Evolutionary conservation across 352 stramenopile species (phyloP).

Genomic region (Phytophthora multivora): DNA sequence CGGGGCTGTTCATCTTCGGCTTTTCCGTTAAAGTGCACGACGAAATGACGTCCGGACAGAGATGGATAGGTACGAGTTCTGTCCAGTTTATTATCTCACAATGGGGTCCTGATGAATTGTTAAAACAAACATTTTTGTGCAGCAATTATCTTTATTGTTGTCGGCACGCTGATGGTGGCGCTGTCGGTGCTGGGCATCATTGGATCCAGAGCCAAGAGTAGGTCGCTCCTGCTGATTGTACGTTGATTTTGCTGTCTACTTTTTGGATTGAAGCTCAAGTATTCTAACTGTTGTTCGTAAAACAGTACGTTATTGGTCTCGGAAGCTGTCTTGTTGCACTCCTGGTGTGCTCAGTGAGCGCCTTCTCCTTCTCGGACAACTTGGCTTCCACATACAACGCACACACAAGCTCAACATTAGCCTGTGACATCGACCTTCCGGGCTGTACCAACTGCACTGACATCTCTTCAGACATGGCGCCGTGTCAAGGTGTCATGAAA

Average conservation of each 20-base stretch:
- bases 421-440: conserved; percentile 66
- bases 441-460: conserved; percentile 84
- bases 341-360: conserved; percentile 59
- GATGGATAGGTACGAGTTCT: conserved; percentile 67
- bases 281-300: not conserved
- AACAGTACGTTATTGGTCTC: conserved; percentile 78
- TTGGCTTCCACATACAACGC: conserved; percentile 59
- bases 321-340: conserved; percentile 61
- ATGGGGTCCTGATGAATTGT: not conserved
- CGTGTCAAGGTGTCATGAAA: conserved; percentile 51
- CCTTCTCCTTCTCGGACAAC: conserved; percentile 71
- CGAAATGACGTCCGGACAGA: conserved; percentile 68
- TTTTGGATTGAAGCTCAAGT: too few species aligned
- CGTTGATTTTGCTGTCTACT: conserved; percentile 15
- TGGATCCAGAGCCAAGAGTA: conserved; percentile 72
- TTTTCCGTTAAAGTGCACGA: conserved; percentile 61
- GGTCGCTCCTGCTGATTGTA: conserved; percentile 80
- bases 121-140: not conserved
- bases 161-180: conserved; percentile 68
- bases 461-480: conserved; percentile 23
- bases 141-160: conserved; percentile 76
- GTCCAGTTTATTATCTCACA: not conserved
- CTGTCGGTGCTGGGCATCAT: conserved; percentile 73
- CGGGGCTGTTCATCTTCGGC: conserved; percentile 61
- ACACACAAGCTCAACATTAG: conserved; percentile 49